Evolutionary conservation across 257 asterid species (phyloP).

Genomic region (Fraxinus anomala): DNA sequence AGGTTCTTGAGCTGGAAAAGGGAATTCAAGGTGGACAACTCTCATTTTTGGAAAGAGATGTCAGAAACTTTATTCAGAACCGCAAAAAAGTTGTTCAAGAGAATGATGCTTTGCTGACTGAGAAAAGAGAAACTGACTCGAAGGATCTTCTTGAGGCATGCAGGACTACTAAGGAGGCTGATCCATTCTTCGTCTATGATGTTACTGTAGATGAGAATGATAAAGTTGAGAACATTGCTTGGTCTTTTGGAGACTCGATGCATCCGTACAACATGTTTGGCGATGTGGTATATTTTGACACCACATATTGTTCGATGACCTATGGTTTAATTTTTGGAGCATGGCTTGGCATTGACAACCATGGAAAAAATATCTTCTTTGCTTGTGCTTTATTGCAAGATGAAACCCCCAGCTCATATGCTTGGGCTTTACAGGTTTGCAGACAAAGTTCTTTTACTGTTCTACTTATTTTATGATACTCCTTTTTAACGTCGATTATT

Average conservation of each 20-base stretch:
- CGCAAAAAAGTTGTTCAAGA: constrained; percentile 57
- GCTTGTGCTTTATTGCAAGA: constrained; percentile 70
- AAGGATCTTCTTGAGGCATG: constrained; percentile 64
- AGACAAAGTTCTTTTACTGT: constrained; percentile 16
- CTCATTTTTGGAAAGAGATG: constrained; percentile 71
- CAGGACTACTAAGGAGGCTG: constrained; percentile 51
- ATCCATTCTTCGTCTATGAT: constrained; percentile 57
- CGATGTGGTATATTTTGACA: constrained; percentile 65
- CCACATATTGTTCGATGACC: constrained; percentile 47
- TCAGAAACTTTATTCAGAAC: constrained; percentile 67
- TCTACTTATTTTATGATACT: constrained; percentile 15
- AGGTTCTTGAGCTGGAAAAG: constrained; percentile 64
- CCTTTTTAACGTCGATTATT: constrained; percentile 25
- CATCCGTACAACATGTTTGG: constrained; percentile 57
- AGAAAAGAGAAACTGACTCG: constrained; percentile 57
- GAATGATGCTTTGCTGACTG: constrained; percentile 57
- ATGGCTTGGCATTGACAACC: constrained; percentile 68
- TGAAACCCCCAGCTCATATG: constrained; percentile 44
- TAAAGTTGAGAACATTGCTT: constrained; percentile 67
- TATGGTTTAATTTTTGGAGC: constrained; percentile 58
- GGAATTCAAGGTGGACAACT: constrained; percentile 61
- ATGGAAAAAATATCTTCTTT: constrained; percentile 56
- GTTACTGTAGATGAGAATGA: constrained; percentile 53
- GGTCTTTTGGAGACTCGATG: constrained; percentile 62
- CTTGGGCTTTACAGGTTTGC: constrained; percentile 65